phyloP scores from a whole-genome alignment of 2,329 filamentous ascomycete species.

The Penicillium sp. region DNA sequence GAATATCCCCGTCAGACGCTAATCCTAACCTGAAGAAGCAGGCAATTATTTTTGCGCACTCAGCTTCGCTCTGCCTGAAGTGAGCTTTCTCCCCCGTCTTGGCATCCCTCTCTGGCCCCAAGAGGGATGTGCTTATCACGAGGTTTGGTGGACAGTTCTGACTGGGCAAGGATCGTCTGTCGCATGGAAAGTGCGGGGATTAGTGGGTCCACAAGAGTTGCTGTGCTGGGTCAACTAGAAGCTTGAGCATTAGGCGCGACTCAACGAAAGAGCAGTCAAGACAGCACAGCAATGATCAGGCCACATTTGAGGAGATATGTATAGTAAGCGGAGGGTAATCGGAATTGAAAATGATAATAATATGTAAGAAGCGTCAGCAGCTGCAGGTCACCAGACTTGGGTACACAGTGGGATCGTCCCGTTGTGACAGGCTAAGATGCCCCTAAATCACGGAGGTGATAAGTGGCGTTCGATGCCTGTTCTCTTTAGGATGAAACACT shows the following conservation, averaged over 20 bases:
- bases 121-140: conserved; percentile 6
- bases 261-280: not conserved
- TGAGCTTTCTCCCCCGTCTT: not conserved
- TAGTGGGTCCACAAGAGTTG: conserved; percentile 12
- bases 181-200: conserved; percentile 22
- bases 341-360: not conserved
- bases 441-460: conserved; percentile 17
- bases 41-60: not conserved
- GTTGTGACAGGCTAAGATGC: conserved; percentile 9
- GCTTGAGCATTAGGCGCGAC: not conserved
- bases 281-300: not conserved
- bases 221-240: conserved; percentile 1
- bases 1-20: not conserved
- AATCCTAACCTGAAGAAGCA: not conserved
- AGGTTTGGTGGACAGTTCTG: not conserved
- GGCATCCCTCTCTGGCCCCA: not conserved
- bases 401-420: conserved; percentile 10
- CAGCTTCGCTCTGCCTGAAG: not conserved
- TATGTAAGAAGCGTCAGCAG: not conserved
- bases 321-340: not conserved
- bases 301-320: not conserved
- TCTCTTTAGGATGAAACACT: not conserved
- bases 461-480: conserved; percentile 1
- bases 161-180: conserved; percentile 20
- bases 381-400: not conserved